Base-by-base conservation (phyloP, 1,139 yeast species). In the Groenewaldozyma auringiensis region DNA sequence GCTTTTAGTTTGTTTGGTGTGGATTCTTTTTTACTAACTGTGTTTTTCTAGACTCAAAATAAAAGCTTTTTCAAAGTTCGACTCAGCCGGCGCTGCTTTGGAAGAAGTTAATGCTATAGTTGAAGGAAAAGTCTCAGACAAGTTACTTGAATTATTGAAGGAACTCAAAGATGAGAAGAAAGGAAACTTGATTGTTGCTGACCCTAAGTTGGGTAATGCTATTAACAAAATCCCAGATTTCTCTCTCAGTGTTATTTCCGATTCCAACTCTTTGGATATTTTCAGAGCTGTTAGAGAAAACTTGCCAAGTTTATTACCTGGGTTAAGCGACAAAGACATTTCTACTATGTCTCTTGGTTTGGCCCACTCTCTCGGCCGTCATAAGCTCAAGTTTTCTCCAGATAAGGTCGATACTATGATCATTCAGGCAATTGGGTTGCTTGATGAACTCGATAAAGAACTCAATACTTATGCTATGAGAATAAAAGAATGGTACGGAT, bases 341-440 rank as follows among this genome's bases (percentile, higher is more conserved):
- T 81, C 85, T 54, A 94, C 94, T 64, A 92, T 92, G 97, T 83
- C 96, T 17, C 76, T 89, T 55, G 96, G 96, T 76, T 80, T 92
- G 66, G 72, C 72, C 38, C 97, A 94, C 71, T 89, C 98, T 46
- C 81, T 88, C 60, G 96, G 96, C 63, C 89, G 98, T 73, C 94
- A 89, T 69, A 94, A 92, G 75, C 81, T 92, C 67, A 92, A 94
- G 73, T 92, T 92, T 65, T 83, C 94, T 50, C 96, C 97, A 53
- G 97, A 92, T 68, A 92, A 92, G 73, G 96, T 88, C 50, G 98
- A 92, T 70, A 92, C 94, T 59, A 89, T 89, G 96, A 88, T 92
- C 66, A 94, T 92, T 54, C 98, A 94, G 75, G 98, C 98, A 49
- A 92, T 92, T 71, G 96, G 98, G 32, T 74, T 94, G 56, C 77